phyloP scores from a whole-genome alignment of 345 rosid species.

The Hypericum perforatum region DNA sequence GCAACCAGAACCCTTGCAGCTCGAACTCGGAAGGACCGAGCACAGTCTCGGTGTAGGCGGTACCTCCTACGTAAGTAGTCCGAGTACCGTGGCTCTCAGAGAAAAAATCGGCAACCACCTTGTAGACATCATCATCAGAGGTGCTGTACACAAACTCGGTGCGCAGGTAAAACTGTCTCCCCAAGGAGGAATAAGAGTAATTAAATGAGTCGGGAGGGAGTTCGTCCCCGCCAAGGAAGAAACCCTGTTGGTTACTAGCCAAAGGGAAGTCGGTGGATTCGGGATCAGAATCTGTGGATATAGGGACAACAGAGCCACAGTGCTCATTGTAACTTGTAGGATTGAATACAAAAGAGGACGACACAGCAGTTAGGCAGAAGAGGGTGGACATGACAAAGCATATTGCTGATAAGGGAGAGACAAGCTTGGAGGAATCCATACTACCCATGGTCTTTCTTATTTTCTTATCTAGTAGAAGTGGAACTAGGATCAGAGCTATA shows the following conservation, averaged over 20 bases:
- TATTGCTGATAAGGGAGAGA: neutral
- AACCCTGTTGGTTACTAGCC: slow-evolving; percentile 17
- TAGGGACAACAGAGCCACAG: neutral
- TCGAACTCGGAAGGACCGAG: slow-evolving; percentile 13
- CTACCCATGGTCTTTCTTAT: too few species aligned
- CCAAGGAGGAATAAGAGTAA: neutral
- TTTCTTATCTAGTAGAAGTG: too few species aligned
- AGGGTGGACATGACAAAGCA: neutral
- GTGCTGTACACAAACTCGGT: slow-evolving; percentile 19
- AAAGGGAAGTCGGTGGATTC: slow-evolving; percentile 15
- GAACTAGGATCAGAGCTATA: too few species aligned
- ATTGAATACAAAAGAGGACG: neutral
- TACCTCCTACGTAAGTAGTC: neutral
- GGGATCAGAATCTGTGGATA: neutral
- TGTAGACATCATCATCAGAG: slow-evolving; percentile 11
- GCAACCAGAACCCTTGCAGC: slow-evolving; percentile 31
- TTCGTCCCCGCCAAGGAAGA: slow-evolving; percentile 21
- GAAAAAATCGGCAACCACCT: slow-evolving; percentile 17
- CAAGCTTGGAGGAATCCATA: too few species aligned
- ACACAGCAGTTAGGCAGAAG: neutral
- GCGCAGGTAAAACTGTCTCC: neutral
- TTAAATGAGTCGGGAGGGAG: neutral
- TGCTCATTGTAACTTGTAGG: neutral
- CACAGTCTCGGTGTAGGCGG: neutral
- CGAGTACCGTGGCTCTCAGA: neutral